Percentiles rank a stretch among this genome's conserved stretches.
Conservation (phyloP, 805 yeast species). For the Starmera amethionina region DNA sequence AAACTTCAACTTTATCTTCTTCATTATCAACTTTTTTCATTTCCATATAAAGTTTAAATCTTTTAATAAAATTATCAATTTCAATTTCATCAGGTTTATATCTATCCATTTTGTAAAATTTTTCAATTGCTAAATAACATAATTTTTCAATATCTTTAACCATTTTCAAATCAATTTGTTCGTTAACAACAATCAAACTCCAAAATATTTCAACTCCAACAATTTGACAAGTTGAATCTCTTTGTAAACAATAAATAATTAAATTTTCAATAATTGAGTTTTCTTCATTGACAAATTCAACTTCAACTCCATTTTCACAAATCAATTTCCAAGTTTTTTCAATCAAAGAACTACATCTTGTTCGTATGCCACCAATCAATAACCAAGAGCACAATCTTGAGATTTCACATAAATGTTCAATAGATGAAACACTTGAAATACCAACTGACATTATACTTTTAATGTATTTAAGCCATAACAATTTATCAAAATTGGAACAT, state of each 20-base stretch:
- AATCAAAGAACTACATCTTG: constrained; percentile 44
- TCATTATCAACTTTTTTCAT: constrained; percentile 47
- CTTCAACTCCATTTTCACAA: constrained; percentile 64
- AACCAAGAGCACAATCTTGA: constrained; percentile 62
- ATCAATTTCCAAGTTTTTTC: constrained; percentile 62
- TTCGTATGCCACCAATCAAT: constrained; percentile 55
- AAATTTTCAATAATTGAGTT: constrained; percentile 55
- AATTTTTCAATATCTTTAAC: constrained; percentile 54
- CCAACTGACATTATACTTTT: constrained; percentile 47
- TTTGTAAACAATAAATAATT: constrained; percentile 59
- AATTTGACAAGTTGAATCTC: constrained; percentile 47
- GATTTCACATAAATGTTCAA: constrained; percentile 61
- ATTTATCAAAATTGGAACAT: constrained; percentile 42
- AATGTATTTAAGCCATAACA: constrained; percentile 61
- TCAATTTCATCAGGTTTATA: constrained; percentile 49
- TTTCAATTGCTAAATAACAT: constrained; percentile 53
- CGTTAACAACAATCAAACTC: constrained; percentile 55
- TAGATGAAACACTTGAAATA: constrained; percentile 56
- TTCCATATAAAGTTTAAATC: constrained; percentile 37
- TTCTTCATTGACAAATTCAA: constrained; percentile 46
- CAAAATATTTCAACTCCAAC: constrained; percentile 61
- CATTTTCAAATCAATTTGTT: constrained; percentile 44
- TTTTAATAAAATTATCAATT: constrained; percentile 41
- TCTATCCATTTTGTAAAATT: constrained; percentile 45
- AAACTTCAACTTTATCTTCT: constrained; percentile 42